Evolutionary conservation across 352 stramenopile species (phyloP).

Genomic region (Pythium myriotylum): DNA sequence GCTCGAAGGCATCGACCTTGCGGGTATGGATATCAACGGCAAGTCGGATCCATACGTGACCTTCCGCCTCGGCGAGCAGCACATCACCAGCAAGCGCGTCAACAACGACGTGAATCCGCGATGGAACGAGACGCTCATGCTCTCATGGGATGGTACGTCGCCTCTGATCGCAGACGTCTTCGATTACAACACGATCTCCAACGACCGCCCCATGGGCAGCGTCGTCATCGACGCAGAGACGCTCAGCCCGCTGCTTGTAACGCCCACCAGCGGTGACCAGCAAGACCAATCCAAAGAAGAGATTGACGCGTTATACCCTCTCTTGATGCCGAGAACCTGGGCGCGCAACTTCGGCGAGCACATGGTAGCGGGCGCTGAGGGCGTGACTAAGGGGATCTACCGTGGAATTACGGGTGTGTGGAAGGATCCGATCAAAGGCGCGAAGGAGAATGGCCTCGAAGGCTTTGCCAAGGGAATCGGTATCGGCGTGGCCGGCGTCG

Average conservation of each 20-base stretch:
- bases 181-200: constrained; percentile 70
- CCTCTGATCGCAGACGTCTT: constrained; percentile 69
- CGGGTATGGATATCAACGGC: constrained; percentile 72
- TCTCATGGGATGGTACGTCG: constrained; percentile 78
- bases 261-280: constrained; percentile 1
- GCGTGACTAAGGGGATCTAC: constrained; percentile 68
- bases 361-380: constrained; percentile 76
- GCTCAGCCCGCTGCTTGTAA: constrained; percentile 37
- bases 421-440: constrained; percentile 79
- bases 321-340: constrained; percentile 71
- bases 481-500: constrained; percentile 64
- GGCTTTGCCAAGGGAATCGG: constrained; percentile 78
- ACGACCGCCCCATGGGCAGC: constrained; percentile 69
- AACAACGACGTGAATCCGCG: constrained; percentile 70
- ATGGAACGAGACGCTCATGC: constrained; percentile 72
- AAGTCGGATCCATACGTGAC: constrained; percentile 84
- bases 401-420: constrained; percentile 74
- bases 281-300: constrained; percentile 15
- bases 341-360: constrained; percentile 79
- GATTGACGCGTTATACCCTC: constrained; percentile 57
- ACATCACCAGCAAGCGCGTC: constrained; percentile 65
- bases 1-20: constrained; percentile 60
- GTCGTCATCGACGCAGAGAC: constrained; percentile 45
- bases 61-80: constrained; percentile 73
- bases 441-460: constrained; percentile 68